Base-by-base conservation (phyloP, 2,329 filamentous ascomycete species). In the Thelonectria discophora region DNA sequence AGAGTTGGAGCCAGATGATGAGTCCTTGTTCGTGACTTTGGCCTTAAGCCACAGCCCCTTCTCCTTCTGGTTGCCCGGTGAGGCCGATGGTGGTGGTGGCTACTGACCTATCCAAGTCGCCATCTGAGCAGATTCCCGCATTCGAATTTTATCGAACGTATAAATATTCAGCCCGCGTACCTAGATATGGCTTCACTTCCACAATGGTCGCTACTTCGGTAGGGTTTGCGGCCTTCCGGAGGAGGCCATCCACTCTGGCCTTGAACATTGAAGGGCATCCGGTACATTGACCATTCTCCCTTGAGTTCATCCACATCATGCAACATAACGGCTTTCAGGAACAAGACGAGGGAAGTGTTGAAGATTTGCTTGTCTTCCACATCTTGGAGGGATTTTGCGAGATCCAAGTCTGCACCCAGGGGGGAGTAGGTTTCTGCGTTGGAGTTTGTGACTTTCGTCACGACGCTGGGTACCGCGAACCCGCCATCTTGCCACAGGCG, bases 301-400 rank as follows among this genome's bases (percentile, higher is more conserved):
- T 9, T 34, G 3, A 6, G 24, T 17, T 5, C 0, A 30, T 9
- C 27, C 5, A 27, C 18, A 8, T 15, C 17, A 7, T 45, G 51
- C 10, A 54, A 17, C 1, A 40, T 54, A 5, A 54, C 5, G 39
- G 51, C 51, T 17, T 54, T 54, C 4, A 54, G 40, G 12, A 54
- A 45, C n/a, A 46, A 7, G 15, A 54, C 37, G 21, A 54, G 24
- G n/a, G 40, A 40, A 20, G 40, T 54, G 40, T 54, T 54, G 21
- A 54, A 40, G 40, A 49, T 40, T n/a, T 56, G 42, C 24, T 56
- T 43, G 27, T 49, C 53, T 24, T 49, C 32, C 7, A 54, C 17
- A 11, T 1, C 21, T 18, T 54, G 34, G 5, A 49, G 20, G 30
- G 34, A 11, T 7, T 3, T 4, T 18, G 24, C 37, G 12, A 34